Evolutionary conservation across 805 yeast genomes (phyloP).

Genomic region (Clavispora vitiphila): DNA sequence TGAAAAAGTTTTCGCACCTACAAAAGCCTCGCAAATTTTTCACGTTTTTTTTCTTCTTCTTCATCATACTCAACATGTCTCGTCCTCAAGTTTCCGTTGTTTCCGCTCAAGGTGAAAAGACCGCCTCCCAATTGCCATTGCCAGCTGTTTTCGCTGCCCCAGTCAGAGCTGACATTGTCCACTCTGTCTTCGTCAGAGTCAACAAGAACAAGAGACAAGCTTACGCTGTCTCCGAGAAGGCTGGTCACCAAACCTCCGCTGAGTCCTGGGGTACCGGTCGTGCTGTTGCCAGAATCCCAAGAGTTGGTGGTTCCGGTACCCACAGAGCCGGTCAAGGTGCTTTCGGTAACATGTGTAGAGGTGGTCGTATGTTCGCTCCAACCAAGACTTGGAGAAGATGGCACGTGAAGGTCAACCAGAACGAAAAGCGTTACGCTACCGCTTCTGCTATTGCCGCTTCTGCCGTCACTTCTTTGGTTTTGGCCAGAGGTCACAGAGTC

Average conservation of each 20-base stretch:
- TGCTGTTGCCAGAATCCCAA: conserved; percentile 99
- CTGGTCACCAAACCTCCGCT: conserved; percentile 99
- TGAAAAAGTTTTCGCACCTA: neutral
- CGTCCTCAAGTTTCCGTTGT: conserved; percentile 98
- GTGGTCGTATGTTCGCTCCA: conserved; percentile 99
- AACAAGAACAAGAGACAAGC: conserved; percentile 99
- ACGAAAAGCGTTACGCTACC: conserved; percentile 99
- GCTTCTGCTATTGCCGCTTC: conserved; percentile 99
- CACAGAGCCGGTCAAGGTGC: conserved; percentile 99
- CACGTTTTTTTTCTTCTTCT: neutral
- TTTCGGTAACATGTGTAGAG: conserved; percentile 99
- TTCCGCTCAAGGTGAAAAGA: conserved; percentile 81
- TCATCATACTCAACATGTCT: conserved; percentile 17
- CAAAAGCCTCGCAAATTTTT: conserved; percentile 2
- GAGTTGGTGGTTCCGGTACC: conserved; percentile 99
- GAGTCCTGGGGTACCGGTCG: conserved; percentile 99
- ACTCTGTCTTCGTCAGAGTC: conserved; percentile 95
- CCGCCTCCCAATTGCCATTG: conserved; percentile 79
- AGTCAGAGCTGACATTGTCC: conserved; percentile 99
- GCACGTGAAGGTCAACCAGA: conserved; percentile 99
- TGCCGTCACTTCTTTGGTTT: conserved; percentile 94
- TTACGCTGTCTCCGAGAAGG: conserved; percentile 98
- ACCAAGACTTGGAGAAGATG: conserved; percentile 99
- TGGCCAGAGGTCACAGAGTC: conserved; percentile 99
- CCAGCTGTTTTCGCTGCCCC: conserved; percentile 99